Base-by-base conservation (phyloP, 108 stramenopile species). In the Cafeteria roenbergensis region DNA sequence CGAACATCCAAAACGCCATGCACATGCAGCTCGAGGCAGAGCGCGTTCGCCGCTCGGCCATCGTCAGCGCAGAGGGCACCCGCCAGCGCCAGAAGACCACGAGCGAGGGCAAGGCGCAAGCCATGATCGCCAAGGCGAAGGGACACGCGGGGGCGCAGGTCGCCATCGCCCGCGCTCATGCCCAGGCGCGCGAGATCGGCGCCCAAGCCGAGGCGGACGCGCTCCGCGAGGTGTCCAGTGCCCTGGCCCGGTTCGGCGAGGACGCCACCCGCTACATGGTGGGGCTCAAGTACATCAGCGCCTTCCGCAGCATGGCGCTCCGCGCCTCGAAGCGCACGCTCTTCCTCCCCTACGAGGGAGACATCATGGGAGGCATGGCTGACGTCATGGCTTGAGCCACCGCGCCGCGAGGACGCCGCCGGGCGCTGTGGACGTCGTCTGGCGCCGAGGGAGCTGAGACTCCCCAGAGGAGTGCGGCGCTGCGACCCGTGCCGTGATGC, bases 61-160 rank as follows among this genome's bases (percentile, higher is more conserved):
- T 63, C 51, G 62, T 63, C 34, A 51, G 9, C 48, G 62, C 62
- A 4, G 62, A 63, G 9, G 62, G 62, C 28, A 12, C 12, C 8
- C 27, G 62, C 27, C 9, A 63, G 28, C 4, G 14, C 9, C 27
- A 9, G 8, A 36, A 30, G 48, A 4, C 14, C 8, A 14, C 4
- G 51, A 14, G 9, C 4, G 48, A 63, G 48, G 62, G 56, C 8
- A 4, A 30, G 8, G 12, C 12, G 56, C 56, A 57, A 14, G 56
- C 56, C 12, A 12, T 14, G 8, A 57, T 57, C 14, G 32, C 56
- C 32, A 12, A 9, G 29, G 56, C 56, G 9, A 32, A 4, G 9
- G 56, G 56, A 14, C 56, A 57, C 29, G 56, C 56, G 4, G 56
- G 14, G 4, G 56, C 56, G 9, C 56, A 14, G 8, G 4, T 30